These are phyloP conservation scores for Talinum fruticosum DNA, from an alignment of 148 eudicot species.

Conservation along the genomic window DNA sequence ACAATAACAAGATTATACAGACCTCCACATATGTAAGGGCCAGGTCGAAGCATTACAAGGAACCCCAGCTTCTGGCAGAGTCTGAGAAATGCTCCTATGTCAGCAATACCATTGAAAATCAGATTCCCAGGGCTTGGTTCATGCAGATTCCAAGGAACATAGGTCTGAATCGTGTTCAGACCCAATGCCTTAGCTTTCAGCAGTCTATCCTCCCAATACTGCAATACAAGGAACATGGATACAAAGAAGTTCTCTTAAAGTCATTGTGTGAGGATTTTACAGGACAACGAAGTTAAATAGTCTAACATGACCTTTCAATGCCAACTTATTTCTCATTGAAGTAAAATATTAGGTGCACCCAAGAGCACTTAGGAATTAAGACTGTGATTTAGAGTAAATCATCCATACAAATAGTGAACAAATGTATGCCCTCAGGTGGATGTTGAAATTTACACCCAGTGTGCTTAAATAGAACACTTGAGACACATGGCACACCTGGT, in stretches of 20 bases:
- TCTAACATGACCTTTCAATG: not conserved
- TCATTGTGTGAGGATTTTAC: not conserved
- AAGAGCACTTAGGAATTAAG: not conserved
- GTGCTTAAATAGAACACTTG: not conserved
- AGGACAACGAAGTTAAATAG: not conserved
- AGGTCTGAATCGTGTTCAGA: conserved; percentile 87
- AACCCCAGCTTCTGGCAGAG: conserved; percentile 81
- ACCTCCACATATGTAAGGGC: conserved; percentile 98
- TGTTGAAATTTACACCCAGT: not conserved
- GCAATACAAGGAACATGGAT: conserved; percentile 18
- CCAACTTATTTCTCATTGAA: not conserved
- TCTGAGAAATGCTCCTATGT: conserved; percentile 60
- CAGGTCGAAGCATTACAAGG: conserved; percentile 91
- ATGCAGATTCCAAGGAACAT: conserved; percentile 96
- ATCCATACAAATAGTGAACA: not conserved
- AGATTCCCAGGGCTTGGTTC: conserved; percentile 72
- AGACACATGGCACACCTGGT: too few species aligned
- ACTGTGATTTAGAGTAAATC: not conserved
- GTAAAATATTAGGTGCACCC: not conserved
- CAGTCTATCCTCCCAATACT: conserved; percentile 98
- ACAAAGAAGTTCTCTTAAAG: not conserved
- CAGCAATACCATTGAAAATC: conserved; percentile 77
- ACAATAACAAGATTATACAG: conserved; percentile 4
- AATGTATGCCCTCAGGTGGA: not conserved
- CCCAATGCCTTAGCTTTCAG: conserved; percentile 91